Conservation (phyloP, 2,329 filamentous ascomycete species). For the Microdochium bolleyi region DNA sequence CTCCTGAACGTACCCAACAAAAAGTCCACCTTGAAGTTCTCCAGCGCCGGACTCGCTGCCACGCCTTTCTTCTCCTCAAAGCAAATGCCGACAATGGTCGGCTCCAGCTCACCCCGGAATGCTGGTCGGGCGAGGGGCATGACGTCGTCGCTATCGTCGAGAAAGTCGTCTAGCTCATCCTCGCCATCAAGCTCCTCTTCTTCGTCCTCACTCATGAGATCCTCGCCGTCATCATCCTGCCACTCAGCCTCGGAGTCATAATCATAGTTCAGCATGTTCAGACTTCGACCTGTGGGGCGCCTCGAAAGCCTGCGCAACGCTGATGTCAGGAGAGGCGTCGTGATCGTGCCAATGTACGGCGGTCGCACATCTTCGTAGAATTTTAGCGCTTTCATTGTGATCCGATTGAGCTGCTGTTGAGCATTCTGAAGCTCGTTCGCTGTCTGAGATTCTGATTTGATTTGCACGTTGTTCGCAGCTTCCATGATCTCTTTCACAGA, state of each 20-base stretch:
- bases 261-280: conserved; percentile 65
- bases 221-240: conserved; percentile 62
- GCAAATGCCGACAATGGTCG: conserved; percentile 71
- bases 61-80: conserved; percentile 59
- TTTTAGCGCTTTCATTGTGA: conserved; percentile 56
- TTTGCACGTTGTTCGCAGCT: conserved; percentile 35
- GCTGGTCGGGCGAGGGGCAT: conserved; percentile 22
- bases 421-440: conserved; percentile 23
- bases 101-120: conserved; percentile 57
- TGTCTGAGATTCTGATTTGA: conserved; percentile 31
- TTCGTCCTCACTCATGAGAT: conserved; percentile 53
- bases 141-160: conserved; percentile 76
- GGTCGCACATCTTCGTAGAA: conserved; percentile 61
- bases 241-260: conserved; percentile 84
- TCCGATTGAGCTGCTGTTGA: conserved; percentile 25
- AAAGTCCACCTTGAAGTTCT: conserved; percentile 66
- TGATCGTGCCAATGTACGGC: conserved; percentile 67
- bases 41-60: conserved; percentile 38
- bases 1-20: conserved; percentile 52
- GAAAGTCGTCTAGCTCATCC: conserved; percentile 81
- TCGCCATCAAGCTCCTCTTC: conserved; percentile 62
- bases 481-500: conserved; percentile 56
- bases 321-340: conserved; percentile 43
- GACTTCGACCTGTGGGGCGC: conserved; percentile 42
- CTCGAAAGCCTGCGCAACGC: conserved; percentile 44